These are phyloP conservation scores for Oryza meyeriana DNA, from an alignment of 176 grass and related monocot genomes.

Conservation along the genomic window DNA sequence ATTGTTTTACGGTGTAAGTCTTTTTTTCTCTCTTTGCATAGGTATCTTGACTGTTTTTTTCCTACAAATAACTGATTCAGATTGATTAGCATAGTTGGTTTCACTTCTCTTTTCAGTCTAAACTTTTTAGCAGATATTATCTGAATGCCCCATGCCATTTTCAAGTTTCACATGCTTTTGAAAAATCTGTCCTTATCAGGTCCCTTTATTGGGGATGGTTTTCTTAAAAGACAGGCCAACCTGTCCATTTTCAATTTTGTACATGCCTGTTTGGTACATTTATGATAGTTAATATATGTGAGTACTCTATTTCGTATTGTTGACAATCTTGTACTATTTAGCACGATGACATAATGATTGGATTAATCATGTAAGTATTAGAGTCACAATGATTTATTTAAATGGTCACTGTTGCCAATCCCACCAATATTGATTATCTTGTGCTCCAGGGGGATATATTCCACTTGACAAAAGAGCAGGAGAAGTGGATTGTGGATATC, in stretches of 20 bases:
- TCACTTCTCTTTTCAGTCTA: neutral
- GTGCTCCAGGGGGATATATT: slow-evolving; percentile 44
- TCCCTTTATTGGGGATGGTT: neutral
- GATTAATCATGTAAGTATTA: neutral
- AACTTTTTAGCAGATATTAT: neutral
- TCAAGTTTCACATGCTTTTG: neutral
- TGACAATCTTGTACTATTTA: neutral
- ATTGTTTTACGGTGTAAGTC: slow-evolving; percentile 35
- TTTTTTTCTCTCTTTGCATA: neutral
- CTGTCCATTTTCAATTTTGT: neutral
- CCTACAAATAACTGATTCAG: neutral
- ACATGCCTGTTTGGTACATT: neutral
- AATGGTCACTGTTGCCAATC: neutral
- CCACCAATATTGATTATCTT: neutral
- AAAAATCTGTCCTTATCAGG: neutral
- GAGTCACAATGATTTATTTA: neutral
- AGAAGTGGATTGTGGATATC: slow-evolving; percentile 64
- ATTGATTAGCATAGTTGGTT: neutral
- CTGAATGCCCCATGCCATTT: neutral
- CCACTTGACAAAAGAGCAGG: slow-evolving; percentile 61
- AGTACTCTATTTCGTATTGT: neutral
- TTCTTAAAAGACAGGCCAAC: neutral
- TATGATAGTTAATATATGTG: neutral
- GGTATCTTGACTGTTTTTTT: neutral
- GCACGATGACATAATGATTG: neutral